phyloP scores from a whole-genome alignment of 2,329 filamentous ascomycete genomes.

The Venturia asperata region DNA sequence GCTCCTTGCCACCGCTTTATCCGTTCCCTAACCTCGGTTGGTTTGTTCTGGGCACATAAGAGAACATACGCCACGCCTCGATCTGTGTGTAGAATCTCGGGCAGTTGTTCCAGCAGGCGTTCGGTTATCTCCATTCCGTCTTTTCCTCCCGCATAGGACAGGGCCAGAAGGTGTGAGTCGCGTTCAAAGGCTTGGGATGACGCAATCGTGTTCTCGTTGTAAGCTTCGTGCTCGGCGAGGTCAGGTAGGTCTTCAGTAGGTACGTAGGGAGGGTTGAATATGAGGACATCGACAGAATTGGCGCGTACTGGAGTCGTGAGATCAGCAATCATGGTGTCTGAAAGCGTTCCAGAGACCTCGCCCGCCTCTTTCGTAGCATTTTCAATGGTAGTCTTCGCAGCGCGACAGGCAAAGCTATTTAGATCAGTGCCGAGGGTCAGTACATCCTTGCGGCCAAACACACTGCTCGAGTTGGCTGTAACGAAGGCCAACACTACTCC shows the following conservation, averaged over 20 bases:
- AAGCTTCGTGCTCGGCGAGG: conserved; percentile 35
- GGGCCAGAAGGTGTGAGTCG: conserved; percentile 73
- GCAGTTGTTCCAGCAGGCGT: conserved; percentile 63
- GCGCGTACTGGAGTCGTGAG: conserved; percentile 55
- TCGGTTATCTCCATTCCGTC: conserved; percentile 95
- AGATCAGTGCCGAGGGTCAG: conserved; percentile 75
- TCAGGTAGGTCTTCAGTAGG: conserved; percentile 69
- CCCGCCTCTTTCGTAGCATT: conserved; percentile 15
- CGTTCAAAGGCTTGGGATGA: conserved; percentile 53
- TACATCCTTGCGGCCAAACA: conserved; percentile 66
- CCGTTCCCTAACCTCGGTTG: conserved; percentile 60
- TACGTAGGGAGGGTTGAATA: conserved; percentile 98
- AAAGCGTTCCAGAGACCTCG: conserved; percentile 39
- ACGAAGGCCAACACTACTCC: conserved; percentile 90
- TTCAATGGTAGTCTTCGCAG: conserved; percentile 62
- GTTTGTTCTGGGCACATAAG: conserved; percentile 84
- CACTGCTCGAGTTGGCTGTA: conserved; percentile 61
- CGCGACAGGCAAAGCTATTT: conserved; percentile 73
- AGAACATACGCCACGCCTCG: conserved; percentile 82
- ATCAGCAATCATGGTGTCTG: conserved; percentile 65
- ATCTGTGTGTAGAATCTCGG: conserved; percentile 51
- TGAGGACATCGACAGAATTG: conserved; percentile 66
- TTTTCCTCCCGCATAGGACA: conserved; percentile 81
- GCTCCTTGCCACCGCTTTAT: conserved; percentile 46
- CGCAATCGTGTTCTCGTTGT: conserved; percentile 25